A percentile compares a stretch with the other conserved stretches of the same genome.
Evolutionary conservation across 495 filamentous ascomycete genomes (phyloP).

Genomic region (Podospora australis): DNA sequence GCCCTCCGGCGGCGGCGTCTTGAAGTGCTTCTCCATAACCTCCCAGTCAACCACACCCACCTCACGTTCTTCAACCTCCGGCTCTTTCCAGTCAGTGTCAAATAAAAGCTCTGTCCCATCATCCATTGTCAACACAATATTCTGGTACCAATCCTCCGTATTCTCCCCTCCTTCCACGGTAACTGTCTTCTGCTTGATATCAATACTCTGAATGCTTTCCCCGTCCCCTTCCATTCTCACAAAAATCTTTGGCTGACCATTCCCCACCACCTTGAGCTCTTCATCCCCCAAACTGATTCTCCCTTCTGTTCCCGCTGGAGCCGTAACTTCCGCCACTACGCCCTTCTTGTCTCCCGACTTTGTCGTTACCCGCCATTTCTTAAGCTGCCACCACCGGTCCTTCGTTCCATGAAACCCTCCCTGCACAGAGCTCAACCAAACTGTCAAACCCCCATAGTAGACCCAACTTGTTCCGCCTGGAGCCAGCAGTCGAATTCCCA

Average conservation of each 20-base stretch:
- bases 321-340: conserved; percentile 30
- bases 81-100: conserved; percentile 23
- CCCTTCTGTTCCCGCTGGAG: conserved; percentile 36
- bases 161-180: background rate
- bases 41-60: conserved; percentile 30
- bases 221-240: background rate
- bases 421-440: conserved; percentile 43
- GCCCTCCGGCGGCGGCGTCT: conserved; percentile 8
- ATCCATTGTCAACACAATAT: conserved; percentile 1
- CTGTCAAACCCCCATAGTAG: conserved; percentile 47
- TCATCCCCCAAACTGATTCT: conserved; percentile 2
- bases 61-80: conserved; percentile 20
- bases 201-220: background rate
- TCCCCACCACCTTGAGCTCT: background rate
- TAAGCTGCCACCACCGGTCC: conserved; percentile 46
- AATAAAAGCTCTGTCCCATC: conserved; percentile 5
- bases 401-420: conserved; percentile 49
- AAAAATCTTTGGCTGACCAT: background rate
- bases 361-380: conserved; percentile 16
- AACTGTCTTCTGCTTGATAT: background rate
- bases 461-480: conserved; percentile 46
- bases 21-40: conserved; percentile 20
- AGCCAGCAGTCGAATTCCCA: conserved; percentile 46
- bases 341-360: conserved; percentile 15
- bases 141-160: background rate